Percentiles rank a stretch among this genome's conserved stretches.
phyloP scores from a whole-genome alignment of 345 rosid species.

The Euphorbia lathyris region DNA sequence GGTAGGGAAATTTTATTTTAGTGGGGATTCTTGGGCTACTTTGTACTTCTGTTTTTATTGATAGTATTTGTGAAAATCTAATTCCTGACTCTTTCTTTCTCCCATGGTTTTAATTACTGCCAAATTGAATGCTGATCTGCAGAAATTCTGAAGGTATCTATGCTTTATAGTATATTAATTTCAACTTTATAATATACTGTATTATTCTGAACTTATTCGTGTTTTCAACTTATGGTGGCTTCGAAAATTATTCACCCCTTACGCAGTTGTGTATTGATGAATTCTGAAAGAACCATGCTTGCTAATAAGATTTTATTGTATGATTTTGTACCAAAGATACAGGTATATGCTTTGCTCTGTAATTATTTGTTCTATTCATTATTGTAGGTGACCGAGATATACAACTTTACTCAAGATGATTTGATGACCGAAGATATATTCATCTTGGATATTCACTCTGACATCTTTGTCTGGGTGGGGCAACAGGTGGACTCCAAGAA shows the following conservation, averaged over 20 bases:
- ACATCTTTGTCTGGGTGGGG: constrained; percentile 92
- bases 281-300: constrained; percentile 1
- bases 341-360: not conserved
- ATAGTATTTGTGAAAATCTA: constrained; percentile 17
- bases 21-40: constrained; percentile 3
- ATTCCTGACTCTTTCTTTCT: constrained; percentile 17
- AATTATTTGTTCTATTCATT: constrained; percentile 14
- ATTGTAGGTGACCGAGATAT: constrained; percentile 80
- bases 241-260: not conserved
- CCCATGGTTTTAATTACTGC: constrained; percentile 21
- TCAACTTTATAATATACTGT: not conserved
- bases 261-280: not conserved
- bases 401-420: constrained; percentile 91
- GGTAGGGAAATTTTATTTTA: constrained; percentile 37
- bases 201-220: constrained; percentile 7
- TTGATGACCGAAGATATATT: constrained; percentile 97
- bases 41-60: constrained; percentile 6
- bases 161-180: constrained; percentile 17
- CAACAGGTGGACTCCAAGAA: constrained; percentile 79
- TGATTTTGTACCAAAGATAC: not conserved
- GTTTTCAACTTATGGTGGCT: not conserved
- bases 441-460: constrained; percentile 85
- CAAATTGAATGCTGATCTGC: constrained; percentile 33
- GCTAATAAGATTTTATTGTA: not conserved
- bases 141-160: constrained; percentile 84